Evolutionary conservation across 768 basidiomycete species (phyloP).

Genomic region (Mycena galericulata): DNA sequence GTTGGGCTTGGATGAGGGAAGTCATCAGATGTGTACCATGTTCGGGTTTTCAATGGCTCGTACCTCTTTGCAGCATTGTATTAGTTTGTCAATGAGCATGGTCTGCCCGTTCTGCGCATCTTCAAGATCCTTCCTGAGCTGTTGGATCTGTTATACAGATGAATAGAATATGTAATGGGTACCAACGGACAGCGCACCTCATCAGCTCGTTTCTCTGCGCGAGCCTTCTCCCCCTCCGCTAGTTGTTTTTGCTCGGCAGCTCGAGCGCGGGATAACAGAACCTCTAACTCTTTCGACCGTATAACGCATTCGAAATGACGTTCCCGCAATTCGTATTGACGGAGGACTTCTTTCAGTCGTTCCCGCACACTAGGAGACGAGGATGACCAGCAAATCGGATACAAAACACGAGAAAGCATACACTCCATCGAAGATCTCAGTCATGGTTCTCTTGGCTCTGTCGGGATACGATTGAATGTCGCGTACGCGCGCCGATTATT

Average conservation of each 20-base stretch:
- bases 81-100: slow-evolving; percentile 84
- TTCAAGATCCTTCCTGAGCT: slow-evolving; percentile 81
- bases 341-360: slow-evolving; percentile 87
- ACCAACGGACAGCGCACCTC: slow-evolving; percentile 65
- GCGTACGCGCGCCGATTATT: slow-evolving; percentile 6
- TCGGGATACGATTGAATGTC: slow-evolving; percentile 7
- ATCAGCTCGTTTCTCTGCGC: slow-evolving; percentile 77
- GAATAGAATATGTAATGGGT: slow-evolving; percentile 33
- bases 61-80: slow-evolving; percentile 90
- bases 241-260: slow-evolving; percentile 90
- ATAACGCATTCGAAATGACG: slow-evolving; percentile 94
- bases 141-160: slow-evolving; percentile 62
- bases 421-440: slow-evolving; percentile 90
- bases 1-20: slow-evolving; percentile 69
- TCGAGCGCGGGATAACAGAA: slow-evolving; percentile 86
- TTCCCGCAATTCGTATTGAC: slow-evolving; percentile 91
- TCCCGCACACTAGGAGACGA: slow-evolving; percentile 73
- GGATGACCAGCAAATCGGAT: slow-evolving; percentile 15
- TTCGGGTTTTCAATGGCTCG: slow-evolving; percentile 40
- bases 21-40: neutral
- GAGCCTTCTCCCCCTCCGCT: slow-evolving; percentile 77
- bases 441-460: slow-evolving; percentile 80
- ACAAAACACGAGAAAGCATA: slow-evolving; percentile 52
- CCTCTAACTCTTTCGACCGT: slow-evolving; percentile 92
- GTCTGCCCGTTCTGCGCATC: slow-evolving; percentile 84